Evolutionary conservation across 2,329 filamentous ascomycete genomes (phyloP), one percentile per base, ranked within the genome.

Genomic region (Claviceps sorghi): DNA sequence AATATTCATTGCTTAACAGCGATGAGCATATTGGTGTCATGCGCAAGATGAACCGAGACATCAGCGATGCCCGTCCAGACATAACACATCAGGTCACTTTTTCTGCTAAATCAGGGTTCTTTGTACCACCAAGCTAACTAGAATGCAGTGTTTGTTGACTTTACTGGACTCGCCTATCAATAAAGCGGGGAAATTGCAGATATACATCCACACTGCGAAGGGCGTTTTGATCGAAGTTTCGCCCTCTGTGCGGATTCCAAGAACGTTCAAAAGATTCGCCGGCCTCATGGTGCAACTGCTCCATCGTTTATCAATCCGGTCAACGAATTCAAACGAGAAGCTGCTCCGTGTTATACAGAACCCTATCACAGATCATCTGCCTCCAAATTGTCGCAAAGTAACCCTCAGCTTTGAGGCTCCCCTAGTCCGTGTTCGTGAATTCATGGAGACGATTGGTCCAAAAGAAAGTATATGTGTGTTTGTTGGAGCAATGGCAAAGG

Each of bases 11-110:
- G 50, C 82, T 98, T 64, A 98, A 98, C 76, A 96, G 90, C 70
- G 93, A 98, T 65, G 93, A 98, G 71, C 93, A 98, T 67, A 98
- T 98, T 60, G 93, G 93, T 57, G 86, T 97, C 58, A 95, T 98
- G 89, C 85, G 93, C 64, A 98, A 97, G 76, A 97, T 97, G 91
- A 95, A 95, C 67, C 80, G 93, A 61, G 93, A 98, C 67, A 97
- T 98, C 59, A 96, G 90, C 67, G 93, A 98, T 70, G 93, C 93
- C 55, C 83, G 93, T 60, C 93, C 93, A 45, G 93, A 98, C 70
- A 98, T 98, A 64, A 95, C 93, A 46, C 93, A 98, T 68, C 93
- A 97, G 88, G 91, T 96, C 57, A 61, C 54, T 57, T 56, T 44
- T 51, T 51, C 57, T 56, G 59, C 43, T 34, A 9, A n/a, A n/a